phyloP scores from a whole-genome alignment of 306 rosid species.

The Pterocarpus macrocarpus region DNA sequence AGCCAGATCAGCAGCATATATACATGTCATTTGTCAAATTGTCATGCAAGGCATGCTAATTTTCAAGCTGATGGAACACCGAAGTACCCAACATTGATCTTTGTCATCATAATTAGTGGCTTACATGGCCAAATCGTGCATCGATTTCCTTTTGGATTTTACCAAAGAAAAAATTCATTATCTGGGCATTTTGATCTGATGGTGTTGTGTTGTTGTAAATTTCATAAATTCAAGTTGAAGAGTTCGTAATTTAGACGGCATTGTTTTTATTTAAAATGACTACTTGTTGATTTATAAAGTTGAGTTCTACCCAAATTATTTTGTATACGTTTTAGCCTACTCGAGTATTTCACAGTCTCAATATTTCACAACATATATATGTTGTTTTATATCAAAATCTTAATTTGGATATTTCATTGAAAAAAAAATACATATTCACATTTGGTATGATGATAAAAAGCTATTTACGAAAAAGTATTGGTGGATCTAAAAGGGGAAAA shows the following conservation, averaged over 20 bases:
- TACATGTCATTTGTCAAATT: slow-evolving; percentile 2
- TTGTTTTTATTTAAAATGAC: not conserved
- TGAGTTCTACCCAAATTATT: not conserved
- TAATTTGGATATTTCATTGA: not conserved
- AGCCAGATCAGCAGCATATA: not conserved
- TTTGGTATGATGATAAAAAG: not conserved
- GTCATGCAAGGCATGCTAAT: not conserved
- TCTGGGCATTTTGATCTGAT: too few relatives aligned
- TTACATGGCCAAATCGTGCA: not conserved
- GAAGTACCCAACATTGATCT: slow-evolving; percentile 34
- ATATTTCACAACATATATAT: too few relatives aligned
- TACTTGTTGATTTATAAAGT: not conserved
- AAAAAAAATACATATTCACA: not conserved
- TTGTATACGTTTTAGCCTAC: not conserved
- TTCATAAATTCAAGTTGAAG: not conserved
- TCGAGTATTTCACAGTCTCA: not conserved
- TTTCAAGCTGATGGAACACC: slow-evolving; percentile 31
- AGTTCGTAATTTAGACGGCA: not conserved
- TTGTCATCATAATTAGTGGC: not conserved
- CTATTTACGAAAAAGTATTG: not conserved
- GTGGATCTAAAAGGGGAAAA: not conserved
- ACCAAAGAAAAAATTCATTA: not conserved
- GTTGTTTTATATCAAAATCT: not conserved
- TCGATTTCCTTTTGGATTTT: not conserved
- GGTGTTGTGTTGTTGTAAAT: not conserved